Evolutionary conservation across 2,329 filamentous ascomycete genomes (phyloP), one percentile per base, ranked within the genome.

Genomic region (Dactylellina sp.): DNA sequence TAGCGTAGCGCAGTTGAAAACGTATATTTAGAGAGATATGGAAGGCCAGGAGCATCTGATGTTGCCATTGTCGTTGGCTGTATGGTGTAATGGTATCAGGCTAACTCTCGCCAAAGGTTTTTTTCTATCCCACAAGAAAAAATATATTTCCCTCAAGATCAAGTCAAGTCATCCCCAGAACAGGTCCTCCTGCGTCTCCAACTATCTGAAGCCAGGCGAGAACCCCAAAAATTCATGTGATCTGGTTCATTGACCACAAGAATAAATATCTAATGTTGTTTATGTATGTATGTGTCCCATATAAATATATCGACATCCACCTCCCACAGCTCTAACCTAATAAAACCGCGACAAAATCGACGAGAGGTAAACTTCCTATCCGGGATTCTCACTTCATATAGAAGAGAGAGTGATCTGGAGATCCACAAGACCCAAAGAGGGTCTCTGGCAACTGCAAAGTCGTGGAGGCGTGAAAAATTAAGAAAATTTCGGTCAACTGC

Each of bases 391-490:
- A 16, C 14, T 12, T 53, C 32, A 32, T 44, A 9, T n/a, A 50
- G 22, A 47, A 60, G 16, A 63, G 32, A 12, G 22, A 37, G 39
- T 66, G 35, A 40, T 74, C 70, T 74, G 70, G 70, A 72, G 70
- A 74, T 66, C 70, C 70, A 65, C 70, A 74, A 74, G 70, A 62
- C 61, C 55, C 61, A 61, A 42, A 49, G n/a, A n/a, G n/a, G 44
- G 61, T 74, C 70, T 74, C 70, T 74, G 70, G 70, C 70, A 74
- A 74, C 70, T 74, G 70, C 61, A 65, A 66, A 74, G 70, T 74
- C 70, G 70, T 74, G 70, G 70, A 65, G 40, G 61, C 47, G 61
- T 56, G 39, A 62, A 12, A 28, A 62, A 12, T 35, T 12, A n/a
- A 57, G 25, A 20, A 50, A 28, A 39, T 28, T 56, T 24, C 47